A percentile compares a stretch with the other conserved stretches of the same genome.
Evolutionary conservation across 1,139 yeast species (phyloP).

Genomic region (Suhomyces yuchorum): DNA sequence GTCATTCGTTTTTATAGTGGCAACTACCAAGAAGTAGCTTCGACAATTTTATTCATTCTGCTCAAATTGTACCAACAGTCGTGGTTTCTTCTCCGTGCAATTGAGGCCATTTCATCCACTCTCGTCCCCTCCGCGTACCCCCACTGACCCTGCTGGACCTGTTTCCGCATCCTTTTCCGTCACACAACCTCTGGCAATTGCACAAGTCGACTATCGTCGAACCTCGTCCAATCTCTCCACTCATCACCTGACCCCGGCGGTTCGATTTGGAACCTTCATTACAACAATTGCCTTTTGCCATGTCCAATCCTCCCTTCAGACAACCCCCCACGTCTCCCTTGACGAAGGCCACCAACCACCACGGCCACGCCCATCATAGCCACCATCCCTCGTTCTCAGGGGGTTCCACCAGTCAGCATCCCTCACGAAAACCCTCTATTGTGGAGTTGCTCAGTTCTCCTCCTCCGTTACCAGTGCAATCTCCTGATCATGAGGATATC

Average conservation of each 20-base stretch:
- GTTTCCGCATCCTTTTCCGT: neutral
- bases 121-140: neutral
- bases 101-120: neutral
- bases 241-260: constrained; percentile 2
- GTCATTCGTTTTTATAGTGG: constrained; percentile 10
- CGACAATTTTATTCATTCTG: neutral
- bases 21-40: neutral
- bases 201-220: neutral
- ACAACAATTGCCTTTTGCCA: constrained; percentile 2
- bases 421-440: constrained; percentile 67
- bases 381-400: constrained; percentile 13
- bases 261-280: neutral
- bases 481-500: constrained; percentile 33
- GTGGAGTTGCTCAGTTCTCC: constrained; percentile 85
- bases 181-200: neutral
- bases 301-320: constrained; percentile 23
- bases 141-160: neutral
- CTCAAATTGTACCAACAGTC: neutral
- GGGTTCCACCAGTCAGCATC: constrained; percentile 18
- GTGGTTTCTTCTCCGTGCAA: neutral
- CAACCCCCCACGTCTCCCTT: constrained; percentile 20
- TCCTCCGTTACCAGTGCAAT: constrained; percentile 56
- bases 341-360: constrained; percentile 12
- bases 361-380: constrained; percentile 9
- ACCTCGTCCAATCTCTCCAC: constrained; percentile 1